A percentile compares a stretch with the other conserved stretches of the same genome.
These are phyloP conservation scores for Maudiozyma barnettii DNA, from an alignment of 805 yeast genomes.

Conservation along the genomic window DNA sequence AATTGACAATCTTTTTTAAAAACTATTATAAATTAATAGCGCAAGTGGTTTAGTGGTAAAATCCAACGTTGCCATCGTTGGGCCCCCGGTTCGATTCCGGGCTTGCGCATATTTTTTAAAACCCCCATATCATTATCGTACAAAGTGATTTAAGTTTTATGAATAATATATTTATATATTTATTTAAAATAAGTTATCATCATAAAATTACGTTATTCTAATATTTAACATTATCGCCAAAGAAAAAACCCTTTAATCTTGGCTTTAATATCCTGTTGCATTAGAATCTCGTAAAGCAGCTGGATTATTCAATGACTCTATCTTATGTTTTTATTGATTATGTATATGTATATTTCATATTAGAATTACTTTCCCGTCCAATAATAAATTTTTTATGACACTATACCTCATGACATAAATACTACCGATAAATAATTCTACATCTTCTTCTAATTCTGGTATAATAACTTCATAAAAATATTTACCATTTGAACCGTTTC, in stretches of 20 bases:
- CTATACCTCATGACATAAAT: constrained; percentile 68
- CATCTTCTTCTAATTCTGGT: constrained; percentile 40
- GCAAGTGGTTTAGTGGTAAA: constrained; percentile 6
- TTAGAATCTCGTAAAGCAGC: no score
- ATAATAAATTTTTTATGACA: constrained; percentile 35
- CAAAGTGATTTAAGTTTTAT: background rate
- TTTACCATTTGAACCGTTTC: constrained; percentile 29
- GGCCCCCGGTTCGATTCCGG: constrained; percentile 7
- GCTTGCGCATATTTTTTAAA: constrained; percentile 4
- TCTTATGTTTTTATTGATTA: background rate
- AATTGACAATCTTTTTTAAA: background rate
- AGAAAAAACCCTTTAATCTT: no score
- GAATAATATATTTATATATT: background rate
- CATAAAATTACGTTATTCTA: no score
- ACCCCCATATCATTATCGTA: background rate
- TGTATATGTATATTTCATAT: constrained; percentile 19
- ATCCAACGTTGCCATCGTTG: constrained; percentile 6
- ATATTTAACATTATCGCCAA: no score
- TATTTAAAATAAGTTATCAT: no score
- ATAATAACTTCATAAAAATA: constrained; percentile 31
- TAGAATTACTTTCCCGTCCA: constrained; percentile 35
- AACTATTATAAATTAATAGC: background rate
- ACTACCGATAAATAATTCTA: constrained; percentile 52
- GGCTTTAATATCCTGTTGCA: no score
- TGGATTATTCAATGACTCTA: no score